Percentiles rank a stretch among this genome's conserved stretches.
phyloP scores from a whole-genome alignment of 768 basidiomycete species.

The Tulasnella calospora region DNA sequence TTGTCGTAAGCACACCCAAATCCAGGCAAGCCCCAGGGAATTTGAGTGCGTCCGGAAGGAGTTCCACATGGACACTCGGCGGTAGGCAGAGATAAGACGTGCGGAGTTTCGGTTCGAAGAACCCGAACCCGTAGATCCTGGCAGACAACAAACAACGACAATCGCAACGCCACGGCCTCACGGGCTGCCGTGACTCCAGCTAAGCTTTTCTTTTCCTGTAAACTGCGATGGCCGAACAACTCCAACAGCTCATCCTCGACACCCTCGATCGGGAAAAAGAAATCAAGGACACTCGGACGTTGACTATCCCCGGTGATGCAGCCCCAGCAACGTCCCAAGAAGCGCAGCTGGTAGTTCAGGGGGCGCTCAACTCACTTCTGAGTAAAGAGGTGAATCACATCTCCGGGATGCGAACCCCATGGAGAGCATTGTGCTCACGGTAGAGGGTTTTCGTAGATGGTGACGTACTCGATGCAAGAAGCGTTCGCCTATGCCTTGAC shows the following conservation, averaged over 20 bases:
- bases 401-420: conserved; percentile 27
- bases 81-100: not conserved
- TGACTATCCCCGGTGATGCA: conserved; percentile 60
- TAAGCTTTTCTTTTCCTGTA: not conserved
- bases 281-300: conserved; percentile 64
- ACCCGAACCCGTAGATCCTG: not conserved
- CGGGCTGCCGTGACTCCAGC: conserved; percentile 11
- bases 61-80: not conserved
- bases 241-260: conserved; percentile 77
- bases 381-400: not conserved
- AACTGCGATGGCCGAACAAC: conserved; percentile 59
- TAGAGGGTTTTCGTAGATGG: conserved; percentile 54
- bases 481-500: conserved; percentile 68
- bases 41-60: not conserved
- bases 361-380: conserved; percentile 83
- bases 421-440: not conserved
- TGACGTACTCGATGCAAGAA: conserved; percentile 74
- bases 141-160: not conserved
- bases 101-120: not conserved
- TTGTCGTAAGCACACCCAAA: not conserved
- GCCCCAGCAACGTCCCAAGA: conserved; percentile 60
- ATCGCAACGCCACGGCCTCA: not conserved
- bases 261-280: conserved; percentile 52
- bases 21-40: not conserved
- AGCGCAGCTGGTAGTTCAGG: conserved; percentile 77